Conservation (phyloP, 768 basidiomycete genomes). For the Tylopilus cervinicoccineus region DNA sequence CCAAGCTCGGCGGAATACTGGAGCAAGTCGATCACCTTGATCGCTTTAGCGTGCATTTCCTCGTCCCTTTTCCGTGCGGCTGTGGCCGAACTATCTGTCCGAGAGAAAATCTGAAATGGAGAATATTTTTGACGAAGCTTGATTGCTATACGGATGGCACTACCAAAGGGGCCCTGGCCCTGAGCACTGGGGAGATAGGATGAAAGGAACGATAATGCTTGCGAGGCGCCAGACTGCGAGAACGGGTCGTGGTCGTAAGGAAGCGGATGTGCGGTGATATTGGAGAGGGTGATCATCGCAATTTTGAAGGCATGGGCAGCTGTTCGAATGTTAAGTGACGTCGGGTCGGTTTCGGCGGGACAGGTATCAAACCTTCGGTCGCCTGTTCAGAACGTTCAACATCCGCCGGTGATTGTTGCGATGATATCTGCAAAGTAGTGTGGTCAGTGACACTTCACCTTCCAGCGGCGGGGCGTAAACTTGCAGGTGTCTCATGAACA, state of each 20-base stretch:
- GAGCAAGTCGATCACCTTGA: conserved; percentile 78
- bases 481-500: conserved; percentile 15
- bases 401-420: conserved; percentile 16
- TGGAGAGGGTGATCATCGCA: conserved; percentile 62
- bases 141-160: conserved; percentile 59
- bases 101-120: conserved; percentile 43
- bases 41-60: conserved; percentile 64
- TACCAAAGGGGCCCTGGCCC: conserved; percentile 74
- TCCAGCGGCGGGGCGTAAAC: background rate
- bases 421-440: conserved; percentile 10
- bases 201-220: conserved; percentile 51
- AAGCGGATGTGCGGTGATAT: conserved; percentile 58
- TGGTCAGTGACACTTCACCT: background rate
- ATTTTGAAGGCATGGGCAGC: conserved; percentile 74
- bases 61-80: conserved; percentile 56
- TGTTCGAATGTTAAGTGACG: conserved; percentile 27
- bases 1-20: conserved; percentile 81
- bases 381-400: conserved; percentile 43
- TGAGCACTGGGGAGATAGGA: conserved; percentile 68
- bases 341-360: background rate
- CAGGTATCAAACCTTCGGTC: conserved; percentile 44
- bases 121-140: conserved; percentile 62
- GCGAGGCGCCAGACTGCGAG: conserved; percentile 34
- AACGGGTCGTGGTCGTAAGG: conserved; percentile 52
- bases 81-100: conserved; percentile 38